A percentile compares a stretch with the other conserved stretches of the same genome.
Evolutionary conservation across 805 yeast species (phyloP).

Genomic region (Nakazawaea sp.): DNA sequence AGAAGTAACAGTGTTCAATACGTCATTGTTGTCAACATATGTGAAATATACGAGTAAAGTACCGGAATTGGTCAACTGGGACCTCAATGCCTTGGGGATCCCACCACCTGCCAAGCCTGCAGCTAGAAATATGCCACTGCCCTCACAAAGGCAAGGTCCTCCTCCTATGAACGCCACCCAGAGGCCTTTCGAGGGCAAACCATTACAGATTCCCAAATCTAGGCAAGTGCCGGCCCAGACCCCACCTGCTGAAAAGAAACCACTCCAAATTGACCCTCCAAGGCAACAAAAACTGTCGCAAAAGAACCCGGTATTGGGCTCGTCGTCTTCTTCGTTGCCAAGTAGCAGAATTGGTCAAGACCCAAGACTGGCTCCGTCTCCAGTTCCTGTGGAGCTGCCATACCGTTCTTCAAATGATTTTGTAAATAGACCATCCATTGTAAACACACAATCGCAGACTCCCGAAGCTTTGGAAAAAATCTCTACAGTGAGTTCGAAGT

Average conservation of each 20-base stretch:
- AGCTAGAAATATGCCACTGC: not conserved
- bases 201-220: too few relatives aligned
- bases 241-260: not conserved
- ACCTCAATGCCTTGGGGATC: conserved; percentile 15
- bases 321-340: not conserved
- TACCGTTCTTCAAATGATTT: too few relatives aligned
- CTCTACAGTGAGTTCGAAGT: not conserved
- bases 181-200: too few relatives aligned
- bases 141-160: too few relatives aligned
- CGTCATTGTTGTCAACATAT: conserved; percentile 43
- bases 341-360: too few relatives aligned
- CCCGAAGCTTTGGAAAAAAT: not conserved
- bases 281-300: not conserved
- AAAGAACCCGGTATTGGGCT: not conserved
- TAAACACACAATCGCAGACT: too few relatives aligned
- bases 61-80: conserved; percentile 51
- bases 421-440: too few relatives aligned
- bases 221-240: too few relatives aligned
- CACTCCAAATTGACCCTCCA: not conserved
- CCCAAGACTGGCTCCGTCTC: too few relatives aligned
- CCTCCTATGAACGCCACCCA: too few relatives aligned
- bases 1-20: conserved; percentile 54
- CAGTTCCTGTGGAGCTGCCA: too few relatives aligned
- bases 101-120: conserved; percentile 1
- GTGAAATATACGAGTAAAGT: conserved; percentile 49